Evolutionary conservation across 2,329 filamentous ascomycete species (phyloP).

Genomic region (Xylaria sp.): DNA sequence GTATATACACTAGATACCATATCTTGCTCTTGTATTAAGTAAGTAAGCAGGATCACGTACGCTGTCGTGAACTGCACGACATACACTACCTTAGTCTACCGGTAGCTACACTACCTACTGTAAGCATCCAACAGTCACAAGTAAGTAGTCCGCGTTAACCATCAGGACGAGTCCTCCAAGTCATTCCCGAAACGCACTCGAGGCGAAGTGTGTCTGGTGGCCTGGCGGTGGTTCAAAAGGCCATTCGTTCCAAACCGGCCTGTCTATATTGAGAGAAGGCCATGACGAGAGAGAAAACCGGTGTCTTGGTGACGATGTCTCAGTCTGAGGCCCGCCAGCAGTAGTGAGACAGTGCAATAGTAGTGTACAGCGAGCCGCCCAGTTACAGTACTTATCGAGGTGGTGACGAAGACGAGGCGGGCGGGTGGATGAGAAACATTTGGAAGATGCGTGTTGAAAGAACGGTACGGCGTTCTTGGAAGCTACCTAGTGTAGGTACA

Average conservation of each 20-base stretch:
- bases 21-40: too few species aligned
- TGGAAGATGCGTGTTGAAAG: background rate
- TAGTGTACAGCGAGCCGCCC: slow-evolving; percentile 16
- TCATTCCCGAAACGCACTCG: background rate
- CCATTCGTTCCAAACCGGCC: background rate
- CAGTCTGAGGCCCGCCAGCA: background rate
- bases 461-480: too few species aligned
- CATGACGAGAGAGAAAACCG: too few species aligned
- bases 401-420: background rate
- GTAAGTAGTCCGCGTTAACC: too few species aligned
- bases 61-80: background rate
- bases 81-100: too few species aligned
- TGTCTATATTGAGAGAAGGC: background rate
- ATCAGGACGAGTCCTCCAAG: background rate
- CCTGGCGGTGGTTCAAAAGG: background rate
- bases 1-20: too few species aligned
- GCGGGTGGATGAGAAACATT: slow-evolving; percentile 15
- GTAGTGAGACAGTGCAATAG: background rate
- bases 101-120: too few species aligned
- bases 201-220: background rate
- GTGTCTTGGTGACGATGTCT: slow-evolving; percentile 11
- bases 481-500: background rate
- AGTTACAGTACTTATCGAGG: too few species aligned
- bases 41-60: background rate
- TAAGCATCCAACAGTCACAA: too few species aligned